Evolutionary conservation across 345 rosid species (phyloP).

Genomic region (rapeseed (Brassica napus)): DNA sequence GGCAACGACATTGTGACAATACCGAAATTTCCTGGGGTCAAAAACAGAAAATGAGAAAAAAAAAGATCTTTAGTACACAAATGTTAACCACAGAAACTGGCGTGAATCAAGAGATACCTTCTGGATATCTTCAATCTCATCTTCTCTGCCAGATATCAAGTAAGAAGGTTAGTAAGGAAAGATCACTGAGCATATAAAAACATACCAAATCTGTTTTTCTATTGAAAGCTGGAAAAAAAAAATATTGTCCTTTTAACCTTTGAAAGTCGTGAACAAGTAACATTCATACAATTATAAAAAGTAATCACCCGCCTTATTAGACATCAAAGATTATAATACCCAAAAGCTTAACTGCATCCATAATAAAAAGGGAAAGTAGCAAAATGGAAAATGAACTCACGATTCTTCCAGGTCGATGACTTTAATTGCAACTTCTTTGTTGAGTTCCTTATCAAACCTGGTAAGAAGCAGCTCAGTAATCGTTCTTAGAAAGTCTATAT

Average conservation of each 20-base stretch:
- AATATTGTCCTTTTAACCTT: background rate
- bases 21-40: slow-evolving; percentile 86
- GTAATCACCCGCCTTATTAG: background rate
- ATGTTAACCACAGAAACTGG: background rate
- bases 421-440: slow-evolving; percentile 95
- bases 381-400: slow-evolving; percentile 51
- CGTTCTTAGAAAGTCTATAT: background rate
- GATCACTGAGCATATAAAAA: background rate
- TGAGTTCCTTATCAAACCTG: slow-evolving; percentile 93
- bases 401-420: slow-evolving; percentile 98
- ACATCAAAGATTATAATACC: slow-evolving; percentile 6
- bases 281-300: background rate
- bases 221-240: background rate
- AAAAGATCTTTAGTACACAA: slow-evolving; percentile 3
- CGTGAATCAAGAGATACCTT: slow-evolving; percentile 55
- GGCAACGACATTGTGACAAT: slow-evolving; percentile 92
- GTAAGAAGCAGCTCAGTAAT: slow-evolving; percentile 36
- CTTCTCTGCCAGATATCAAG: slow-evolving; percentile 67
- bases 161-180: slow-evolving; percentile 25
- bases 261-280: background rate
- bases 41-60: slow-evolving; percentile 34
- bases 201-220: background rate
- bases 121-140: slow-evolving; percentile 97
- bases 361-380: background rate
- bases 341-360: background rate